A percentile compares a stretch with the other conserved stretches of the same genome.
Evolutionary conservation across 1,139 yeast genomes (phyloP).

Genomic region (Zygosaccharomyces pseudobailii): DNA sequence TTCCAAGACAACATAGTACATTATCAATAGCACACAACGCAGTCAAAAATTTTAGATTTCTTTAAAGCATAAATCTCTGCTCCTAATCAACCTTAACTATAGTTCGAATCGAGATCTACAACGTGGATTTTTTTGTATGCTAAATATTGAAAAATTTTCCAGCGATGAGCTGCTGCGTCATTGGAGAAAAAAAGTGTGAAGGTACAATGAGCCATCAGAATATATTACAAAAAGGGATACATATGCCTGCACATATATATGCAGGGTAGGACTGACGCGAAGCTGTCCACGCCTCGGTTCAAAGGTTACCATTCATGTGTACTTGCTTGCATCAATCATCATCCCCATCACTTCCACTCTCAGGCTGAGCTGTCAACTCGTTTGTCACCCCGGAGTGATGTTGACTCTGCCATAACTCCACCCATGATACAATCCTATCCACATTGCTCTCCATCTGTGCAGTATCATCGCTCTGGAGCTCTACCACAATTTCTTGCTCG

Average conservation of each 20-base stretch:
- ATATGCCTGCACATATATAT: too few species aligned
- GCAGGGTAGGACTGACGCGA: too few species aligned
- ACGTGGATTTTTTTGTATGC: background rate
- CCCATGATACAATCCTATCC: slow-evolving; percentile 71
- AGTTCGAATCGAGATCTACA: background rate
- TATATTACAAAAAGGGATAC: background rate
- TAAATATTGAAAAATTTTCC: slow-evolving; percentile 5
- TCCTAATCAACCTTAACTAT: background rate
- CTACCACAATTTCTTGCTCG: slow-evolving; percentile 75
- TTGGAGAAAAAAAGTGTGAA: background rate
- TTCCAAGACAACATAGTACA: slow-evolving; percentile 32
- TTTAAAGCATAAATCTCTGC: background rate
- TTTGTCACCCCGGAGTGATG: slow-evolving; percentile 45
- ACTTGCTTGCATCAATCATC: slow-evolving; percentile 4
- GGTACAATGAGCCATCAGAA: background rate
- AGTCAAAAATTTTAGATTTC: background rate
- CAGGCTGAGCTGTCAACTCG: slow-evolving; percentile 22
- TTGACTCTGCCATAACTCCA: slow-evolving; percentile 58
- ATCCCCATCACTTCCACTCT: slow-evolving; percentile 10
- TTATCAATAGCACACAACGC: slow-evolving; percentile 4
- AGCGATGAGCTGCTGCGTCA: slow-evolving; percentile 8
- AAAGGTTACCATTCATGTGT: background rate
- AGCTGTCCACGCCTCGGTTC: too few species aligned
- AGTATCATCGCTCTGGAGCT: slow-evolving; percentile 61
- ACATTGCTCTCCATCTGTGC: slow-evolving; percentile 80